Evolutionary conservation across 1,139 yeast species (phyloP).

Genomic region (Saccharomyces hybrid): DNA sequence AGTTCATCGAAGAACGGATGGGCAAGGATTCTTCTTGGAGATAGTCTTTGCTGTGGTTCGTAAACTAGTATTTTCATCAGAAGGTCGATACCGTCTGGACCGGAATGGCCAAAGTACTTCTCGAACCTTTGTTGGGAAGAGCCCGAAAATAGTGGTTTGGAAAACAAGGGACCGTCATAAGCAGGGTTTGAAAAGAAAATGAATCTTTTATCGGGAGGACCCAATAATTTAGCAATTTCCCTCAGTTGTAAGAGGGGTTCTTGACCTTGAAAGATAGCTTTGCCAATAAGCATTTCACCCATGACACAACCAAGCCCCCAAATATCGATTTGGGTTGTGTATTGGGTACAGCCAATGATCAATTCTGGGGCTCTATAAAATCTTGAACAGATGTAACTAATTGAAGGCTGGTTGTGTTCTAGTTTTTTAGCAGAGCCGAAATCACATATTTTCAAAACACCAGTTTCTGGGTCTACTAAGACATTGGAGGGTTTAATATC

Average conservation of each 20-base stretch:
- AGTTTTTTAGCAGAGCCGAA: constrained; percentile 76
- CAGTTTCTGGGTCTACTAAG: constrained; percentile 60
- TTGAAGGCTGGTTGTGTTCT: constrained; percentile 67
- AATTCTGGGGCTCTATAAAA: constrained; percentile 34
- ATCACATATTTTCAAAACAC: constrained; percentile 67
- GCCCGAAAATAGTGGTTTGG: constrained; percentile 60
- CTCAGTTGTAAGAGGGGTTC: constrained; percentile 67
- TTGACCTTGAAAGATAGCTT: constrained; percentile 75
- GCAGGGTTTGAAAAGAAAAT: constrained; percentile 36
- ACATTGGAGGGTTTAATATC: constrained; percentile 79
- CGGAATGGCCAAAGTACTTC: constrained; percentile 63
- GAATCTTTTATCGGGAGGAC: constrained; percentile 33
- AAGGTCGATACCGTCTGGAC: constrained; percentile 63
- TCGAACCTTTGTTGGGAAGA: constrained; percentile 53
- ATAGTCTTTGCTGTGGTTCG: constrained; percentile 61
- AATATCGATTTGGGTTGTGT: constrained; percentile 71
- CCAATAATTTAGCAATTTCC: constrained; percentile 69
- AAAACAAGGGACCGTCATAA: constrained; percentile 66
- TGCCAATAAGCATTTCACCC: constrained; percentile 77
- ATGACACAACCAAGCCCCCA: constrained; percentile 86
- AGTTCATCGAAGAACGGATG: constrained; percentile 68
- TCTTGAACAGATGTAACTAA: constrained; percentile 71
- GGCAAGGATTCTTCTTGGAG: constrained; percentile 59
- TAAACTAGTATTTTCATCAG: constrained; percentile 63
- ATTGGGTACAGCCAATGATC: constrained; percentile 67